These are phyloP conservation scores for Podospora didyma DNA, from an alignment of 495 filamentous ascomycete species.

Conservation along the genomic window DNA sequence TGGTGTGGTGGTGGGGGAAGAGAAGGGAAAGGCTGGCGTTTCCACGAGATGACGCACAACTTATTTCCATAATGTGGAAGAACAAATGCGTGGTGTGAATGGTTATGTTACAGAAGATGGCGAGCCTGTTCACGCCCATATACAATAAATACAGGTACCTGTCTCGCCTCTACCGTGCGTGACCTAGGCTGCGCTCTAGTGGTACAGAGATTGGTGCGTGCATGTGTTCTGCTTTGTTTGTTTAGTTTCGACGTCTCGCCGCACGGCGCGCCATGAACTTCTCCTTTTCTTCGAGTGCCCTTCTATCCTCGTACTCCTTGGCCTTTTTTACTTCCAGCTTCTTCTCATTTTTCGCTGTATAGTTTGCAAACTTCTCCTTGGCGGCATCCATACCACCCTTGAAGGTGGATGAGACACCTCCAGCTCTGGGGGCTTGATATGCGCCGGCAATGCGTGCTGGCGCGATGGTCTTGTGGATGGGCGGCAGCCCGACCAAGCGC, in stretches of 20 bases:
- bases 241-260: conserved; percentile 6
- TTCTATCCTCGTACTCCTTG: conserved; percentile 44
- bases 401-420: conserved; percentile 10
- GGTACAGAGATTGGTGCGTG: neutral
- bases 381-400: conserved; percentile 1
- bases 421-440: conserved; percentile 28
- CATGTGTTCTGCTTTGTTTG: neutral
- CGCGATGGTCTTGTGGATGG: conserved; percentile 32
- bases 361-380: conserved; percentile 35
- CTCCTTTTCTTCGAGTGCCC: conserved; percentile 41
- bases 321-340: conserved; percentile 26
- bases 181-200: neutral
- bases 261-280: conserved; percentile 29
- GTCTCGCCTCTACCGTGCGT: neutral
- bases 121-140: neutral
- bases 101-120: too few species aligned
- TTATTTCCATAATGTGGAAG: too few species aligned
- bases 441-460: neutral
- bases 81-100: too few species aligned
- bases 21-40: neutral
- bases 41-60: too few species aligned
- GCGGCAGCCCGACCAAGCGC: conserved; percentile 42
- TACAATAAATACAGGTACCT: neutral
- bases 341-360: conserved; percentile 16
- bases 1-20: neutral